phyloP scores from a whole-genome alignment of 2,329 filamentous ascomycete genomes.

The Fusarium globosum region DNA sequence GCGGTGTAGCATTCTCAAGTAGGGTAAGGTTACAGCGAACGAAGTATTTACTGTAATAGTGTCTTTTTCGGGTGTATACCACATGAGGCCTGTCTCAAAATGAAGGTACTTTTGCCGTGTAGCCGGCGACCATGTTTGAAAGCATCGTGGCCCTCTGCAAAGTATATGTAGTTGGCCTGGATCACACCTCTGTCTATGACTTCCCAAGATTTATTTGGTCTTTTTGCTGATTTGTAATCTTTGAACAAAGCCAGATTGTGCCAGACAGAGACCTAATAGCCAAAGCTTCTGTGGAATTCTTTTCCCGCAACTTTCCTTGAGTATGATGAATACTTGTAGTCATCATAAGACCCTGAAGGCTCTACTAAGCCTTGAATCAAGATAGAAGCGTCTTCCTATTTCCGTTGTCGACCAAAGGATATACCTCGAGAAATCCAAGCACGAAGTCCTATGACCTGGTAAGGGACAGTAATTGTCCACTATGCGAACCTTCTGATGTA shows the following conservation, averaged over 20 bases:
- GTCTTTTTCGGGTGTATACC: neutral
- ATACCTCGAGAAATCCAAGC: fast-evolving
- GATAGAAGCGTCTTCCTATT: fast-evolving
- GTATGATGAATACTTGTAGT: neutral
- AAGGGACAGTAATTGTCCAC: neutral
- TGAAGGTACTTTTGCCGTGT: neutral
- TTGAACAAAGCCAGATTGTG: too few relatives aligned
- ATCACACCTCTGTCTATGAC: fast-evolving
- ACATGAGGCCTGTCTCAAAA: neutral
- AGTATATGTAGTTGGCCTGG: fast-evolving
- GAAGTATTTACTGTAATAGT: neutral
- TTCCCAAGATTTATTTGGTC: fast-evolving
- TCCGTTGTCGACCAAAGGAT: neutral
- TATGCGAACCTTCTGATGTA: neutral
- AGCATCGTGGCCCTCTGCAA: too few relatives aligned
- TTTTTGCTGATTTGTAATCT: too few relatives aligned
- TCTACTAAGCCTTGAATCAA: too few relatives aligned
- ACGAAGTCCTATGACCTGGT: fast-evolving
- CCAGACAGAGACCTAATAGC: fast-evolving
- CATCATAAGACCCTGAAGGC: neutral
- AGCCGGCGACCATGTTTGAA: neutral
- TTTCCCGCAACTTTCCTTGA: neutral
- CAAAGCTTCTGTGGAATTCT: fast-evolving
- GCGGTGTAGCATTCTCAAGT: neutral
- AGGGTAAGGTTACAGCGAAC: neutral